Conservation (phyloP, 2,329 filamentous ascomycete species). For the Claviceps arundinis region DNA sequence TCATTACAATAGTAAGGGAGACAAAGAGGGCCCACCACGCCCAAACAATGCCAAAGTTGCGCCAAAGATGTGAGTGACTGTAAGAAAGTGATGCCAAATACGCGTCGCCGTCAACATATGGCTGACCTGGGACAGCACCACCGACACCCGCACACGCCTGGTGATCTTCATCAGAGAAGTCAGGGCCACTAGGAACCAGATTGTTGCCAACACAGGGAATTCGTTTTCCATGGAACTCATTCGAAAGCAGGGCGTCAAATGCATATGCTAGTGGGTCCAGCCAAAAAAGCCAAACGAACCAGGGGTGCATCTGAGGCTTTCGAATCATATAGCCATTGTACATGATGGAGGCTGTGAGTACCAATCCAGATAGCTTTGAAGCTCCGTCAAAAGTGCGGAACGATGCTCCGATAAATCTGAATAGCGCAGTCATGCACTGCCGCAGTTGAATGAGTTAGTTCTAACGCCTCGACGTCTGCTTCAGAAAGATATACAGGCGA, state of each 20-base stretch:
- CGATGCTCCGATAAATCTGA: slow-evolving; percentile 40
- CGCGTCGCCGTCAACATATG: slow-evolving; percentile 40
- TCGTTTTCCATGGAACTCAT: slow-evolving; percentile 51
- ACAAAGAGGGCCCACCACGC: slow-evolving; percentile 50
- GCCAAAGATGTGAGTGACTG: slow-evolving; percentile 37
- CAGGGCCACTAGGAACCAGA: slow-evolving; percentile 36
- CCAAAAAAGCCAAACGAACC: slow-evolving; percentile 52
- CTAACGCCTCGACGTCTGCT: neutral
- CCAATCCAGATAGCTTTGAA: slow-evolving; percentile 40
- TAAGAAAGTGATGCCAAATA: slow-evolving; percentile 45
- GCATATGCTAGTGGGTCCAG: slow-evolving; percentile 56
- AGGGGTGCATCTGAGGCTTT: slow-evolving; percentile 47
- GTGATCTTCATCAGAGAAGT: slow-evolving; percentile 27
- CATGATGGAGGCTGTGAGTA: slow-evolving; percentile 39
- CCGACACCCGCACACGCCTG: slow-evolving; percentile 45
- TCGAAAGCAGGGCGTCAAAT: slow-evolving; percentile 55
- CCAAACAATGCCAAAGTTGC: slow-evolving; percentile 49
- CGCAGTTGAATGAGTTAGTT: neutral
- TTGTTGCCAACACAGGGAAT: slow-evolving; percentile 36
- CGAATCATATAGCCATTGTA: slow-evolving; percentile 54
- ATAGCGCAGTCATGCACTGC: slow-evolving; percentile 43
- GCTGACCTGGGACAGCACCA: slow-evolving; percentile 37
- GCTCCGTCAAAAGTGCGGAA: slow-evolving; percentile 45
- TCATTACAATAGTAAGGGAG: slow-evolving; percentile 42
- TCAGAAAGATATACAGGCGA: neutral